Base-by-base conservation (phyloP, 257 asterid species). In the Nyctanthes arbortristis region DNA sequence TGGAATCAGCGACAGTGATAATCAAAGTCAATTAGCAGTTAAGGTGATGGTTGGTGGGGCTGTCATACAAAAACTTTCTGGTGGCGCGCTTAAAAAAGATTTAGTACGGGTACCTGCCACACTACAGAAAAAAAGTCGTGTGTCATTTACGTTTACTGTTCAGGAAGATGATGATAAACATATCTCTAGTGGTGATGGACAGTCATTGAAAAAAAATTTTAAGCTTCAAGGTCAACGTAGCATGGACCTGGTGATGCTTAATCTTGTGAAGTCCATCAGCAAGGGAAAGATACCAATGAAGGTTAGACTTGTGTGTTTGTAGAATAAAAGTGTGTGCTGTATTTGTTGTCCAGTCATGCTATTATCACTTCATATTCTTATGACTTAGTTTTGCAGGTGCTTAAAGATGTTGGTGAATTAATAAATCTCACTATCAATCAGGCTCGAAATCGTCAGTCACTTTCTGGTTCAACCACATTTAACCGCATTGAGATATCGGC, bases 91-190 rank as follows among this genome's bases (percentile, higher is more conserved):
- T 14, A 63, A 60, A 35, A 84, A 69, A 73, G 94, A 91, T 57
- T 81, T 87, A 78, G 84, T 82, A 64, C 97, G 97, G 25, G 90
- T 93, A 52, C 99, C 99, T 34, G 99, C 99, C 32, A 87, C 80
- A 83, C 78, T 93, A 24, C 91, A 86, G 87, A 84, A 78, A 63
- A 85, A 74, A 74, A 88, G 78, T 55, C 80, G 85, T 73, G 66
- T 73, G 68, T 84, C 99, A 62, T 93, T 93, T 79, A 87, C 96
- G 4, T 87, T 93, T 79, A 84, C 91, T 16, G 75, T 91, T 43
- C 96, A 87, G 85, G 94, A 93, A 82, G 95, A 83, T 76, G 81
- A 73, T 45, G 72, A 71, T 40, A 87, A 79, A 37, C 69, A 24
- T 52, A 69, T 69, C 49, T 52, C 92, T 54, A 68, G 74, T 70